Evolutionary conservation across 73 alveolate species (phyloP).

Genomic region (Paramecium biaurelia): DNA sequence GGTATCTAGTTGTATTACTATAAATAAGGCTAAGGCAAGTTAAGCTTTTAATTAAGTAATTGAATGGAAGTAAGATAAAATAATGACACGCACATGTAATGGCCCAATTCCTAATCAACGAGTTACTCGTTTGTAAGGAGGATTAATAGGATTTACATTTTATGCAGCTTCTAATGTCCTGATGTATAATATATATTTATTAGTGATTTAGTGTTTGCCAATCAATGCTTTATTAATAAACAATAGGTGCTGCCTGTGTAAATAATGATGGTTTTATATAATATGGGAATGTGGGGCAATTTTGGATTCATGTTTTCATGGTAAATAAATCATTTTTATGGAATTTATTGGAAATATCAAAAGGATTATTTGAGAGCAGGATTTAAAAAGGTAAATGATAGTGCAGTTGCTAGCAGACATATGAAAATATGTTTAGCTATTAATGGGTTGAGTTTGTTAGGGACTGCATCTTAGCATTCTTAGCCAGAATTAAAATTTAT

Average conservation of each 20-base stretch:
- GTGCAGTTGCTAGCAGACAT: neutral
- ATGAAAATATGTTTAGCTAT: neutral
- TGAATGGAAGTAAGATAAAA: conserved; percentile 69
- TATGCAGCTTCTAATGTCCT: conserved; percentile 54
- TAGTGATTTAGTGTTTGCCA: conserved; percentile 60
- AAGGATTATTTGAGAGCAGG: conserved; percentile 85
- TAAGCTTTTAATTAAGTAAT: conserved; percentile 75
- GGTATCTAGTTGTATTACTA: neutral
- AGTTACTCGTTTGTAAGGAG: conserved; percentile 60
- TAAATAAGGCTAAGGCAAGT: conserved; percentile 61
- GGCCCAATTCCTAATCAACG: conserved; percentile 76
- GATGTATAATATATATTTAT: neutral
- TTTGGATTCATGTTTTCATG: conserved; percentile 80
- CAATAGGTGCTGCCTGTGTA: conserved; percentile 80
- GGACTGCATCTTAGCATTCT: neutral
- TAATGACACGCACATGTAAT: conserved; percentile 78
- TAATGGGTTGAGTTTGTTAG: conserved; percentile 3
- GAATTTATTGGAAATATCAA: conserved; percentile 77
- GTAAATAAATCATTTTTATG: conserved; percentile 89
- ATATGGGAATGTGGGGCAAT: conserved; percentile 61
- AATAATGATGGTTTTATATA: conserved; percentile 54
- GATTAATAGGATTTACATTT: conserved; percentile 67
- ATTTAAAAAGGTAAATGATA: conserved; percentile 71
- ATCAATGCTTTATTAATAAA: conserved; percentile 72
- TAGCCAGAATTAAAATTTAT: conserved; percentile 11